Base-by-base conservation (phyloP, 805 yeast genomes). In the Saccharomycopsis selenospora region DNA sequence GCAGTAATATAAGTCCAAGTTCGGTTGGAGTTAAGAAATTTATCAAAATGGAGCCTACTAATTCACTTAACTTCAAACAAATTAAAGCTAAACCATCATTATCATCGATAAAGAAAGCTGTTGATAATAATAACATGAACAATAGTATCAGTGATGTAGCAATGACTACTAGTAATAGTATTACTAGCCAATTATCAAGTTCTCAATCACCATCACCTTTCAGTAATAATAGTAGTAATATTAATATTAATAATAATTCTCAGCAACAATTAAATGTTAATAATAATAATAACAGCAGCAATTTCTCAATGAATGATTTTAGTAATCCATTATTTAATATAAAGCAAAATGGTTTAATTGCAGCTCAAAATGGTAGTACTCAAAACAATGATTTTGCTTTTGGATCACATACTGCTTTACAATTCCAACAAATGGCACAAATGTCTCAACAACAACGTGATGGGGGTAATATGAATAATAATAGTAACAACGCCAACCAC, bases 41-140 rank as follows among this genome's bases (percentile, higher is more conserved):
- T 22, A 20, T 42, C 22, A 42, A 42, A 42, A 42, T 42, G 20
- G 45, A 42, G 45, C 45, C 45, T 7, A 42, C n/a, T 33, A 6
- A 14, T n/a, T n/a, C n/a, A 38, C 24, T 18, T 38, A 25, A 38
- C 42, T 14, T 23, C 25, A 10, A 38, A 38, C 25, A 38, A 25
- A 7, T 13, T 14, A 13, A 38, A 20, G 7, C 7, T 13, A 4
- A 6, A 5, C n/a, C 14, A 29, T 13, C 33, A 41, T 27, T 41
- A n/a, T 8, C 22, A n/a, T n/a, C 28, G 25, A 23, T 5, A 17
- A 7, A 4, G 23, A 5, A 7, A 29, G 17, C 46, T 27, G 29
- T 23, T 4, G 11, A 27, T 27, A 27, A 27, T 27, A 27, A 27
- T 27, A 27, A 27, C 11, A 27, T 8, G 7, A 27, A 27, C 11